Percentiles rank a stretch among this genome's conserved stretches.
These are phyloP conservation scores for Akebia trifoliata DNA, from an alignment of 164 flowering plant species.

Conservation along the genomic window DNA sequence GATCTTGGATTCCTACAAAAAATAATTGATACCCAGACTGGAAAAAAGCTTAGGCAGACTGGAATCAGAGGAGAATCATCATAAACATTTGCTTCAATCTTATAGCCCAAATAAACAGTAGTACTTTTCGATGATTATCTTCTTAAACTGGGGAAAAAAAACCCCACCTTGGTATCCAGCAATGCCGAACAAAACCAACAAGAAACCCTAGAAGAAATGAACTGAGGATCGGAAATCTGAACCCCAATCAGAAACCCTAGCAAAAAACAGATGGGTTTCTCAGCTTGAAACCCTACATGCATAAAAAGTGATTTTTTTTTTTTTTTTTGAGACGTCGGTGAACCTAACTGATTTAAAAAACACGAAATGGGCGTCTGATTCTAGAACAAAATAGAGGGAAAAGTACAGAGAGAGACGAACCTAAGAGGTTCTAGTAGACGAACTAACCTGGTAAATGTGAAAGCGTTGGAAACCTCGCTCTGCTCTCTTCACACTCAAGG, in stretches of 20 bases:
- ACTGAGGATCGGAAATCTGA: slow-evolving; percentile 2
- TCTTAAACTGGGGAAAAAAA: slow-evolving; percentile 4
- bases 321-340: too few relatives aligned
- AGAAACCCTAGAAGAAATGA: slow-evolving; percentile 1
- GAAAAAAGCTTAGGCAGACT: background rate
- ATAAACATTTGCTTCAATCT: background rate
- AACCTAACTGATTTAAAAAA: too few relatives aligned
- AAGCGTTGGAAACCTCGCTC: slow-evolving; percentile 1
- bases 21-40: background rate
- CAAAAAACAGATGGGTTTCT: slow-evolving; percentile 8
- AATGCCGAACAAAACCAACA: too few relatives aligned
- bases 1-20: background rate
- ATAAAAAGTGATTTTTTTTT: slow-evolving; percentile 13
- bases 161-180: too few relatives aligned
- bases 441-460: too few relatives aligned
- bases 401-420: too few relatives aligned
- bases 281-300: slow-evolving; percentile 11
- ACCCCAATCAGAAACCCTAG: slow-evolving; percentile 11
- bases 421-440: too few relatives aligned
- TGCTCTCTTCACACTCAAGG: background rate
- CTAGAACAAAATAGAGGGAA: too few relatives aligned
- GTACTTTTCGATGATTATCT: slow-evolving; percentile 6
- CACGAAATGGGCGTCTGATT: too few relatives aligned
- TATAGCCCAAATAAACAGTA: background rate
- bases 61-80: slow-evolving; percentile 2